Base-by-base conservation (phyloP, 345 rosid genomes). In the Rhodamnia argentea region DNA sequence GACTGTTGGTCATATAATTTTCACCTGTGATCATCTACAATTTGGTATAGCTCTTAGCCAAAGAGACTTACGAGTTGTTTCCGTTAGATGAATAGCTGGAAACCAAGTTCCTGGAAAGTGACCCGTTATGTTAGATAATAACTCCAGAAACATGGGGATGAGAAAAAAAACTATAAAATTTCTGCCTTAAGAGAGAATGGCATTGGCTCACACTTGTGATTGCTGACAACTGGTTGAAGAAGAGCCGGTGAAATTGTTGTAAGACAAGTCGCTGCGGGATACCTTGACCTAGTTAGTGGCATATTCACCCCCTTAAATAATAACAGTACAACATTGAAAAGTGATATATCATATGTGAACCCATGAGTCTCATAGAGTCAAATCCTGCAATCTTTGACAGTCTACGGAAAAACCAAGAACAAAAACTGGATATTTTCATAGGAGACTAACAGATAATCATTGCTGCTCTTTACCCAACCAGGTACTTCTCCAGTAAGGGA, bases 181-280 rank as follows among this genome's bases (percentile, higher is more conserved):
- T 29, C 8, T 83, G 24, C n/a, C 60, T 13, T 55, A 14, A 51
- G 47, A 47, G 51, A 58, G 15, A 15, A 51, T 7, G 23, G 53
- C 60, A 47, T 85, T 87, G 76, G 75, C 96, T 90, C 90, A 96
- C 98, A 93, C 91, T 12, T 16, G 2, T 6, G 86, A 64, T 75
- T 88, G 90, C 54, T 29, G 86, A 91, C 98, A 97, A 86, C 93
- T 86, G 37, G 13, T 0, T 47, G 81, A 1, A 86, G 92, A 62
- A 70, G 95, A 82, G 42, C 89, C 88, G 1, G 95, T 93, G 89
- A 97, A 97, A 85, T 92, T 97, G 94, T 97, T 97, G 89, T 94
- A 93, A 57, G 99, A 97, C 83, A 95, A 87, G 89, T 97, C 99
- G 13, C 99, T 97, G 94, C 84, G 18, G 37, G 10, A 58, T 52